Evolutionary conservation across 305 asterid genomes (phyloP).

Genomic region (Fraxinus platypoda): DNA sequence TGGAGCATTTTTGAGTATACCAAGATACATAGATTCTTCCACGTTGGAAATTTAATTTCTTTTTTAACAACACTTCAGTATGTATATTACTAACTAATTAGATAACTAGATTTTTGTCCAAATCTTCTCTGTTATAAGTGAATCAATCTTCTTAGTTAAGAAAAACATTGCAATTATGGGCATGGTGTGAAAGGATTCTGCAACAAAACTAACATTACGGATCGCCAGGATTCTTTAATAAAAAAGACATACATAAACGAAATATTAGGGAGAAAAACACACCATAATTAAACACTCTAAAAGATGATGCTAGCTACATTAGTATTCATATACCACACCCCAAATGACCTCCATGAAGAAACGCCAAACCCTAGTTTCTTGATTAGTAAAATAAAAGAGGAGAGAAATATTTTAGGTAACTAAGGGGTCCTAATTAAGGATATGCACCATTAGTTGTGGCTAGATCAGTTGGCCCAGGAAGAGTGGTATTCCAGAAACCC

Average conservation of each 20-base stretch:
- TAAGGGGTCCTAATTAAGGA: slow-evolving; percentile 25
- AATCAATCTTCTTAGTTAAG: slow-evolving; percentile 21
- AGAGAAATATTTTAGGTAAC: background rate
- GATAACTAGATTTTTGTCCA: slow-evolving; percentile 12
- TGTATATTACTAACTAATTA: background rate
- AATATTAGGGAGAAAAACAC: background rate
- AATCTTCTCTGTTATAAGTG: slow-evolving; percentile 34
- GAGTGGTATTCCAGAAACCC: slow-evolving; percentile 51
- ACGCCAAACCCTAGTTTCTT: slow-evolving; percentile 33
- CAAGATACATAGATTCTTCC: slow-evolving; percentile 18
- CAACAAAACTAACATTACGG: background rate
- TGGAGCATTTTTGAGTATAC: slow-evolving; percentile 27
- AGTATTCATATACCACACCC: slow-evolving; percentile 43
- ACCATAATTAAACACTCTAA: slow-evolving; percentile 1
- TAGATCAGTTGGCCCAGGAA: slow-evolving; percentile 56
- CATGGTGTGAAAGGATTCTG: background rate
- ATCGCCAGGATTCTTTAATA: slow-evolving; percentile 15
- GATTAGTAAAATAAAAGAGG: slow-evolving; percentile 5
- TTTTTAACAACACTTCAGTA: slow-evolving; percentile 11
- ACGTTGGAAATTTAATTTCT: background rate
- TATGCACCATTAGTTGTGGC: slow-evolving; percentile 59
- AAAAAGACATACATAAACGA: slow-evolving; percentile 25
- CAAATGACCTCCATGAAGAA: slow-evolving; percentile 15
- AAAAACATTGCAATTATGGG: background rate
- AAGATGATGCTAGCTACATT: slow-evolving; percentile 20